Evolutionary conservation across 2,329 filamentous ascomycete genomes (phyloP).

Genomic region (Ascochyta pisi): DNA sequence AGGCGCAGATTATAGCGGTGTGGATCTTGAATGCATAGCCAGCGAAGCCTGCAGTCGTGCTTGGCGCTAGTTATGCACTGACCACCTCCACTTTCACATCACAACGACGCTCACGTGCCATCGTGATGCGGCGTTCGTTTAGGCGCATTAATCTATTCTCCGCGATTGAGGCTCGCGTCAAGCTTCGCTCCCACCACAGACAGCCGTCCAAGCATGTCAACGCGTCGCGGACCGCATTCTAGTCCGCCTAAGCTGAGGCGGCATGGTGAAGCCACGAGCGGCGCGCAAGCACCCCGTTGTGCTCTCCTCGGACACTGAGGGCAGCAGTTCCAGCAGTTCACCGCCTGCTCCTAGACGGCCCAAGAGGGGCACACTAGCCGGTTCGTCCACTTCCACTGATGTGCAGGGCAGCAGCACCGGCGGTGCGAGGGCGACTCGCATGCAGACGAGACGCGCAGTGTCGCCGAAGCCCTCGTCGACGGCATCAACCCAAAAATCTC

Average conservation of each 20-base stretch:
- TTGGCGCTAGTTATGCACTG: not conserved
- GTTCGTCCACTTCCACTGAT: slow-evolving; percentile 25
- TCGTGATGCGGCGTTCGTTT: not conserved
- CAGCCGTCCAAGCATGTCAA: slow-evolving; percentile 40
- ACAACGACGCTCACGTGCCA: slow-evolving; percentile 3
- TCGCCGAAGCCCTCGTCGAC: slow-evolving; percentile 30
- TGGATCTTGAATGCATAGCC: slow-evolving; percentile 9
- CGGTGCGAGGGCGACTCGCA: slow-evolving; percentile 25
- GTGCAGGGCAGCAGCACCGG: slow-evolving; percentile 15
- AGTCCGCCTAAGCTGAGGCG: slow-evolving; percentile 36
- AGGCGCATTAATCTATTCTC: not conserved
- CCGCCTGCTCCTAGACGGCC: slow-evolving; percentile 43
- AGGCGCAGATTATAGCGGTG: slow-evolving; percentile 11
- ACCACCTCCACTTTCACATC: not conserved
- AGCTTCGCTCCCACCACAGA: slow-evolving; percentile 17
- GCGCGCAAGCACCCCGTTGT: slow-evolving; percentile 47
- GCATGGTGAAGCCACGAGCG: slow-evolving; percentile 50
- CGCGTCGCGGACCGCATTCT: slow-evolving; percentile 21
- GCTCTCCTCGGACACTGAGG: slow-evolving; percentile 46
- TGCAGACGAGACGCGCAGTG: slow-evolving; percentile 29
- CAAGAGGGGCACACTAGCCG: slow-evolving; percentile 39
- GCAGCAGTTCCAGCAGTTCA: slow-evolving; percentile 20
- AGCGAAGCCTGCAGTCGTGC: slow-evolving; percentile 10
- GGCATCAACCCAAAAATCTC: slow-evolving; percentile 31
- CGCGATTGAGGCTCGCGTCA: slow-evolving; percentile 14